Evolutionary conservation across 2,329 filamentous ascomycete genomes (phyloP).

Genomic region (Lachnellula willkommii): DNA sequence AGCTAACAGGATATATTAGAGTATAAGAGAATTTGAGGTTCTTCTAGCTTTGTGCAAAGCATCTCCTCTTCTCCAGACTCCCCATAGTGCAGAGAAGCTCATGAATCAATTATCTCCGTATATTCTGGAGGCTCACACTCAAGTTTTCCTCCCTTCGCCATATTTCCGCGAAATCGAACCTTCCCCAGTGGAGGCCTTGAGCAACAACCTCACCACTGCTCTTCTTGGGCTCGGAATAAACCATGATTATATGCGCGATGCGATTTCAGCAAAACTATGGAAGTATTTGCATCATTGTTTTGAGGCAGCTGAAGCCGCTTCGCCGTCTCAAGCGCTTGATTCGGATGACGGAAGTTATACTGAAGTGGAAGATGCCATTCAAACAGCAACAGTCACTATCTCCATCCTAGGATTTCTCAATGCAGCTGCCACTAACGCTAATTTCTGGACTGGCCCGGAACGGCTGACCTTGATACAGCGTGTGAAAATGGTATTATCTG

Average conservation of each 20-base stretch:
- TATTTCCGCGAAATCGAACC: slow-evolving; percentile 78
- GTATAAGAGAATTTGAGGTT: slow-evolving; percentile 84
- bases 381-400: slow-evolving; percentile 70
- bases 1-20: slow-evolving; percentile 44
- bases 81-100: slow-evolving; percentile 70
- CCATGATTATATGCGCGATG: slow-evolving; percentile 62
- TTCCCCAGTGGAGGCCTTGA: slow-evolving; percentile 81
- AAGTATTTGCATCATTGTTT: slow-evolving; percentile 69
- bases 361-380: slow-evolving; percentile 58
- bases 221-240: slow-evolving; percentile 74
- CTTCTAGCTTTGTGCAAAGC: slow-evolving; percentile 88
- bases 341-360: slow-evolving; percentile 45
- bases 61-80: slow-evolving; percentile 65
- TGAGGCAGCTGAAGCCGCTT: slow-evolving; percentile 51
- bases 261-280: slow-evolving; percentile 61
- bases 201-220: slow-evolving; percentile 72
- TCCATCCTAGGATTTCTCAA: slow-evolving; percentile 88
- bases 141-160: slow-evolving; percentile 72
- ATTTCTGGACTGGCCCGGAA: slow-evolving; percentile 75
- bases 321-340: slow-evolving; percentile 49
- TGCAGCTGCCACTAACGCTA: slow-evolving; percentile 69
- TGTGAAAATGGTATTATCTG: slow-evolving; percentile 69
- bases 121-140: slow-evolving; percentile 75
- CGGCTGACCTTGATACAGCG: slow-evolving; percentile 67
- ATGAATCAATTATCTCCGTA: slow-evolving; percentile 77